These are phyloP conservation scores for Dalbergia oliveri DNA, from an alignment of 306 rosid genomes.

Conservation along the genomic window DNA sequence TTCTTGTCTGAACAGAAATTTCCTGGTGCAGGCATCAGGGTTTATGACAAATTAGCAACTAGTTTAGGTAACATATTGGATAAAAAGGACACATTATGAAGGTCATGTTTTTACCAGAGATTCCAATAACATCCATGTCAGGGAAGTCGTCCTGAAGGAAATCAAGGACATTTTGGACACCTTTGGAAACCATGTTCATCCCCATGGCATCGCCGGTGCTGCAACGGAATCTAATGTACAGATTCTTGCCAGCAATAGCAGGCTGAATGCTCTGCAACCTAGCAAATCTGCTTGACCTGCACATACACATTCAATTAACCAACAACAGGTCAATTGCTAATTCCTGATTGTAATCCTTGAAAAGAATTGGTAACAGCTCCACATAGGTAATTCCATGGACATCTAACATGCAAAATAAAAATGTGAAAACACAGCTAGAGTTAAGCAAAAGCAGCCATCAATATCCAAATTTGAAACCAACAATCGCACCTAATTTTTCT, in stretches of 20 bases:
- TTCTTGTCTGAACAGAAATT: constrained; percentile 83
- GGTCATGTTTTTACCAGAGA: constrained; percentile 62
- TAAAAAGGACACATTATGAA: not conserved
- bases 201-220: constrained; percentile 91
- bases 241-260: constrained; percentile 70
- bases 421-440: not conserved
- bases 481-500: not conserved
- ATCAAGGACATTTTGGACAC: constrained; percentile 76
- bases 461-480: not conserved
- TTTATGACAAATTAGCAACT: constrained; percentile 22
- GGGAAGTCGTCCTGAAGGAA: constrained; percentile 68
- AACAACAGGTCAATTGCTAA: not conserved
- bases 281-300: constrained; percentile 78
- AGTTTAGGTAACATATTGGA: not conserved
- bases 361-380: not conserved
- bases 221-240: constrained; percentile 69
- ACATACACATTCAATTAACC: constrained; percentile 25
- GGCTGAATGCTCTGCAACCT: constrained; percentile 66
- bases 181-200: constrained; percentile 88
- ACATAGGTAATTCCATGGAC: not conserved
- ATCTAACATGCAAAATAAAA: not conserved
- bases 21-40: constrained; percentile 47
- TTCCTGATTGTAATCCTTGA: not conserved
- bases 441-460: not conserved
- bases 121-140: constrained; percentile 84